phyloP scores from a whole-genome alignment of 2,329 filamentous ascomycete species.

The Didymella glomerata region DNA sequence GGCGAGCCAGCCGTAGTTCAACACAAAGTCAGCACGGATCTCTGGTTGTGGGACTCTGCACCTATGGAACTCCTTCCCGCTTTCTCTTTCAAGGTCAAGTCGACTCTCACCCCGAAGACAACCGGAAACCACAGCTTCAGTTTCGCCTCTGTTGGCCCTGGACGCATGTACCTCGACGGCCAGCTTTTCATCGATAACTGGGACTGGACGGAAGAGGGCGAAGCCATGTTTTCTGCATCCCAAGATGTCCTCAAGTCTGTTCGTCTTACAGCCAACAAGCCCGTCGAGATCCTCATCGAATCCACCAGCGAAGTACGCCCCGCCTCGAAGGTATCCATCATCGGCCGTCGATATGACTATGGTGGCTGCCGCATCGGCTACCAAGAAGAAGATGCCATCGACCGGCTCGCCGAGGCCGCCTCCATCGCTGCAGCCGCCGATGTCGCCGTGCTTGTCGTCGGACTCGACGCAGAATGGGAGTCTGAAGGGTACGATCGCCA shows the following conservation, averaged over 20 bases:
- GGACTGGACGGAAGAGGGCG: conserved; percentile 74
- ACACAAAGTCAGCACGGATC: conserved; percentile 69
- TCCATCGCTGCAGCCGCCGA: conserved; percentile 73
- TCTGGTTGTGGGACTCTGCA: conserved; percentile 76
- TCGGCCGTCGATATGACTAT: conserved; percentile 70
- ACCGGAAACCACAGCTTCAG: conserved; percentile 72
- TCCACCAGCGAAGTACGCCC: conserved; percentile 73
- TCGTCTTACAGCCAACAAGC: conserved; percentile 65
- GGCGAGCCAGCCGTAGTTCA: conserved; percentile 66
- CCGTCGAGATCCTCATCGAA: conserved; percentile 69
- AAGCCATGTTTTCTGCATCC: conserved; percentile 75
- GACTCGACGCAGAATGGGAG: conserved; percentile 80
- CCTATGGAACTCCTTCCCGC: conserved; percentile 68
- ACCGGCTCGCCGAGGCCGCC: conserved; percentile 65
- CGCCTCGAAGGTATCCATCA: conserved; percentile 64
- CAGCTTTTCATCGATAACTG: conserved; percentile 69
- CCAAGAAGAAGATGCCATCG: conserved; percentile 71
- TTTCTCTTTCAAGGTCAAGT: conserved; percentile 71
- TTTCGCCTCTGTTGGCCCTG: conserved; percentile 73
- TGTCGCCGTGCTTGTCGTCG: conserved; percentile 79
- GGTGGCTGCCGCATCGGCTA: conserved; percentile 77
- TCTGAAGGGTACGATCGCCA: conserved; percentile 73
- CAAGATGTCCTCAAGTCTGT: conserved; percentile 70
- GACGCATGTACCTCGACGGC: conserved; percentile 67
- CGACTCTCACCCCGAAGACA: conserved; percentile 65